These are phyloP conservation scores for Castanospermum australe DNA, from an alignment of 306 rosid genomes.

Conservation along the genomic window DNA sequence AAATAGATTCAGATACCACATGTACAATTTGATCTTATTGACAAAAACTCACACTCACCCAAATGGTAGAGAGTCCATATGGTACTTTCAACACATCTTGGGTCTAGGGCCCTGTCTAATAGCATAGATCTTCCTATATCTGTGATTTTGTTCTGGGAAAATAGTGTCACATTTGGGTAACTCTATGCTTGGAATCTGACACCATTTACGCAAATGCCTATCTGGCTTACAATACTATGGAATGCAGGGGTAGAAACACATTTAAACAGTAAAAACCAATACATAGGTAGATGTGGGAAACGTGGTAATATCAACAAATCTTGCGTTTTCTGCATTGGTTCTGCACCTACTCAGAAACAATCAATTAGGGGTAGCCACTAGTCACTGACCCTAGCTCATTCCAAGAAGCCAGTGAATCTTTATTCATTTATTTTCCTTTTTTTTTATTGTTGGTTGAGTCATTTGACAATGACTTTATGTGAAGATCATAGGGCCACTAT, in stretches of 20 bases:
- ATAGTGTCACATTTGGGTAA: constrained; percentile 38
- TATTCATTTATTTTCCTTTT: neutral
- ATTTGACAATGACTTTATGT: constrained; percentile 36
- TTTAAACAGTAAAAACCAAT: constrained; percentile 22
- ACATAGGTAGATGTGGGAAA: constrained; percentile 5
- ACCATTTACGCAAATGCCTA: constrained; percentile 7
- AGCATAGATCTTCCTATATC: constrained; percentile 31
- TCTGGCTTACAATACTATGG: constrained; percentile 25
- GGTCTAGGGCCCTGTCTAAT: constrained; percentile 37
- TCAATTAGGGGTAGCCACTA: neutral
- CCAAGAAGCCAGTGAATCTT: constrained; percentile 31
- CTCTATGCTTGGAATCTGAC: constrained; percentile 37
- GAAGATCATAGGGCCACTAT: constrained; percentile 21
- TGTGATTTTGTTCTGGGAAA: constrained; percentile 36
- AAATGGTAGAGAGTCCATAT: constrained; percentile 47
- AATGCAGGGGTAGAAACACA: constrained; percentile 23
- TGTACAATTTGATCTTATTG: constrained; percentile 27
- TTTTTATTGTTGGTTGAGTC: neutral
- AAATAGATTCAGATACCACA: constrained; percentile 4
- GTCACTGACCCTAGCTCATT: constrained; percentile 26
- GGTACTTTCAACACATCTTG: constrained; percentile 36
- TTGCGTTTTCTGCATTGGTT: constrained; percentile 10
- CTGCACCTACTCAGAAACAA: constrained; percentile 7
- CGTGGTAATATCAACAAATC: constrained; percentile 11
- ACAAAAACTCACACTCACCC: constrained; percentile 36